Evolutionary conservation across 768 basidiomycete species (phyloP), one percentile per base, ranked within the genome.

Genomic region (Mycena vulgaris): DNA sequence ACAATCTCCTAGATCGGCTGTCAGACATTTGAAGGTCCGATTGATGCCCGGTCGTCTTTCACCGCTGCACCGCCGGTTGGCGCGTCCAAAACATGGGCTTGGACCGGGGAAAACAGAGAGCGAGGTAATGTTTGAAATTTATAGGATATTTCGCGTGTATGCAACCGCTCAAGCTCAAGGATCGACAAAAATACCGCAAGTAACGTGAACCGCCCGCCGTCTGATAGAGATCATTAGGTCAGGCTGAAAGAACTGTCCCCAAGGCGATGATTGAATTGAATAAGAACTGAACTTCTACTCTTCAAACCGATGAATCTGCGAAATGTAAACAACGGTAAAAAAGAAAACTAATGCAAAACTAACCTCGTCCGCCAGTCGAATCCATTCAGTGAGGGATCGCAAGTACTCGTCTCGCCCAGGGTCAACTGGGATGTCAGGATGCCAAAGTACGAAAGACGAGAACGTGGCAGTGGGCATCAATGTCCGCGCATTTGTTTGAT

Each of bases 381-480:
- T 88, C 94, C 95, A 95, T 77, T 95, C 94, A 0, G 80, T 84
- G 69, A 95, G 75, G 3, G 91, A 81, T 19, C 92, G 85, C 52
- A 86, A 78, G 77, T 95, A 95, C 74, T 94, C 93, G 75, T 95
- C 94, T 45, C 81, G 84, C 4, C 86, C 88, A 59, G 89, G 90
- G 69, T 95, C 90, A 1, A 93, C 88, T 0, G 89, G 88, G 25
- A 87, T 86, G 78, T 95, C 95, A 5, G 91, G 87, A 66, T 90
- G 84, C 94, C 94, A 95, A 27, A 95, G 76, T n/a, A 88, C 87
- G 71, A 95, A 89, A 1, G 88, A 89, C 3, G 86, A 83, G 75
- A 95, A 95, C 53, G 83, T 84, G 0, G 87, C 85, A 3, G 82
- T 80, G 5, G 91, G 87, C 9, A 81, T 74, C 64, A 93, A 78